Evolutionary conservation across 495 filamentous ascomycete genomes (phyloP).

Genomic region (Corynascus novoguineensis): DNA sequence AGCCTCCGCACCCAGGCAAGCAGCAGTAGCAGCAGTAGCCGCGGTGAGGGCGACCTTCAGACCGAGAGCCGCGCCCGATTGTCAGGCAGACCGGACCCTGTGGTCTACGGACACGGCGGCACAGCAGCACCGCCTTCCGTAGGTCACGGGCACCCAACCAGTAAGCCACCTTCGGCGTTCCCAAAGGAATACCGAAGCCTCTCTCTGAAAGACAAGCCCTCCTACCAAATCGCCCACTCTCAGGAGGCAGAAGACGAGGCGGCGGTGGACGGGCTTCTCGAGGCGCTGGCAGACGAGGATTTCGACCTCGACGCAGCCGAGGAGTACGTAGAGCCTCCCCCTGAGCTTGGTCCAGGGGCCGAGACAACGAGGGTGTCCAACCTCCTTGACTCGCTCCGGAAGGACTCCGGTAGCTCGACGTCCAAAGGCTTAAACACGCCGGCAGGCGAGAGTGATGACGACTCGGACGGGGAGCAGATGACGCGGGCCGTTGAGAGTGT

Average conservation of each 20-base stretch:
- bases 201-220: slow-evolving; percentile 12
- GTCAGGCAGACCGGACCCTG: neutral
- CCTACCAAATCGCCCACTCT: neutral
- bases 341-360: neutral
- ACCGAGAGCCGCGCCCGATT: neutral
- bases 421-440: neutral
- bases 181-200: neutral
- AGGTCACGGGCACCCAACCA: neutral
- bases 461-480: slow-evolving; percentile 42
- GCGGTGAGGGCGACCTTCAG: neutral
- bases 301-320: slow-evolving; percentile 15
- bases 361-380: slow-evolving; percentile 28
- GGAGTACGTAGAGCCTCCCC: slow-evolving; percentile 13
- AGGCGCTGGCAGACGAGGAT: slow-evolving; percentile 13
- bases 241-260: slow-evolving; percentile 5
- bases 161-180: neutral
- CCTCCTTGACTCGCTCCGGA: slow-evolving; percentile 20
- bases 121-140: slow-evolving; percentile 2
- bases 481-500: slow-evolving; percentile 30
- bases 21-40: slow-evolving; percentile 15
- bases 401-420: neutral
- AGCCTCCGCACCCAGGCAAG: slow-evolving; percentile 33
- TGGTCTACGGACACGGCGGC: neutral
- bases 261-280: slow-evolving; percentile 14
- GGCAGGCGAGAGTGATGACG: slow-evolving; percentile 22